Evolutionary conservation across 179 eudicot genomes (phyloP).

Genomic region (Actinidia polygama): DNA sequence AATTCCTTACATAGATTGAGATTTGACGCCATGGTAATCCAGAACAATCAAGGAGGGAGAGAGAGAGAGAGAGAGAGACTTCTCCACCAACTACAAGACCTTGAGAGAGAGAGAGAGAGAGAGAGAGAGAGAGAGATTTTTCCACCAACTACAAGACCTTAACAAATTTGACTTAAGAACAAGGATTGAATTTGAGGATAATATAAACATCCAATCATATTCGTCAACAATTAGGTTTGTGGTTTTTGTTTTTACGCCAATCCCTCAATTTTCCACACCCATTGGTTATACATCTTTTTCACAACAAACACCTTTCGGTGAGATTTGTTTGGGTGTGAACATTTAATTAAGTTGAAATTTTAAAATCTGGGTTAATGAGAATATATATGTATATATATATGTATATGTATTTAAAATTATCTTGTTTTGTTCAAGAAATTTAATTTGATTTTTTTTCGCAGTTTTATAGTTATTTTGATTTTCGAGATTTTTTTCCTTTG

Average conservation of each 20-base stretch:
- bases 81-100: neutral
- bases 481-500: too few relatives aligned
- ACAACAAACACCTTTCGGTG: too few relatives aligned
- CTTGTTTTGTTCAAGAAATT: too few relatives aligned
- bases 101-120: neutral
- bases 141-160: neutral
- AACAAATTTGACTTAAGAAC: neutral
- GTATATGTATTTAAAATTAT: too few relatives aligned
- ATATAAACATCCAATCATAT: neutral
- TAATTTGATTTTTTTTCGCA: too few relatives aligned
- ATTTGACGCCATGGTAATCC: conserved; percentile 12
- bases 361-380: too few relatives aligned
- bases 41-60: too few relatives aligned
- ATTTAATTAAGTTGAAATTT: too few relatives aligned
- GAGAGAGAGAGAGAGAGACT: conserved; percentile 8
- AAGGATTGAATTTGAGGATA: neutral
- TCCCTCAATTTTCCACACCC: neutral
- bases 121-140: neutral
- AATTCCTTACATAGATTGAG: neutral
- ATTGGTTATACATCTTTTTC: neutral
- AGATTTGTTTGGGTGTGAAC: too few relatives aligned
- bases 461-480: too few relatives aligned
- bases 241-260: neutral
- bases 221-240: conserved; percentile 7
- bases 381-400: too few relatives aligned